Conservation (phyloP, 306 rosid species). For the Clitoria ternatea region DNA sequence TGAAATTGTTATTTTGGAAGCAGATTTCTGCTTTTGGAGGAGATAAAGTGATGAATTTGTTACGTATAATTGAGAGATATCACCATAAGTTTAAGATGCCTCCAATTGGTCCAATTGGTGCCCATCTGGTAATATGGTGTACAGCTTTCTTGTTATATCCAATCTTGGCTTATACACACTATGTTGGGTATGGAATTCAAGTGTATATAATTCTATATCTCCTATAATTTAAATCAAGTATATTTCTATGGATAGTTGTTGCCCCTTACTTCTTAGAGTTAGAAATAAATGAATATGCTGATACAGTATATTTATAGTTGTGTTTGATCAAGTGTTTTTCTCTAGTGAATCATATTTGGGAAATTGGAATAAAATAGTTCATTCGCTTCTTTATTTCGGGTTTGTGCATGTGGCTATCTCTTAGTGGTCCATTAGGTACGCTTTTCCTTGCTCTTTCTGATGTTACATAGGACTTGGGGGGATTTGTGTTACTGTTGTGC, state of each 20-base stretch:
- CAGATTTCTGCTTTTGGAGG: constrained; percentile 93
- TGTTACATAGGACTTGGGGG: neutral
- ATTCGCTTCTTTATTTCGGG: neutral
- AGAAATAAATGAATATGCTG: neutral
- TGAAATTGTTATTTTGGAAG: constrained; percentile 16
- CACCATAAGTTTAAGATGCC: constrained; percentile 59
- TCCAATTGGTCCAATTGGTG: constrained; percentile 93
- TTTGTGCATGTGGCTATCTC: neutral
- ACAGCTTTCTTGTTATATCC: constrained; percentile 9
- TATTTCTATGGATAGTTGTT: neutral
- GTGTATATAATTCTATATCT: too few relatives aligned
- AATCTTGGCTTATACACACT: neutral
- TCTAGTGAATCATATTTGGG: neutral
- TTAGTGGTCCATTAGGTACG: neutral
- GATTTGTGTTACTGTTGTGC: neutral
- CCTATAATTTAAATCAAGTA: neutral
- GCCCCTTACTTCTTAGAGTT: neutral
- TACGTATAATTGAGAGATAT: constrained; percentile 56
- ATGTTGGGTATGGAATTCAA: too few relatives aligned
- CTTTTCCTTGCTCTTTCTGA: constrained; percentile 6
- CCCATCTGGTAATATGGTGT: constrained; percentile 58
- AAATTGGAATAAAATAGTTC: constrained; percentile 11
- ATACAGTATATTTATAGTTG: neutral
- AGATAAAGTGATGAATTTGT: constrained; percentile 50
- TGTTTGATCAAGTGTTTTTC: neutral